phyloP scores from a whole-genome alignment of 176 grass and related monocot species.

The Carex littledalei region DNA sequence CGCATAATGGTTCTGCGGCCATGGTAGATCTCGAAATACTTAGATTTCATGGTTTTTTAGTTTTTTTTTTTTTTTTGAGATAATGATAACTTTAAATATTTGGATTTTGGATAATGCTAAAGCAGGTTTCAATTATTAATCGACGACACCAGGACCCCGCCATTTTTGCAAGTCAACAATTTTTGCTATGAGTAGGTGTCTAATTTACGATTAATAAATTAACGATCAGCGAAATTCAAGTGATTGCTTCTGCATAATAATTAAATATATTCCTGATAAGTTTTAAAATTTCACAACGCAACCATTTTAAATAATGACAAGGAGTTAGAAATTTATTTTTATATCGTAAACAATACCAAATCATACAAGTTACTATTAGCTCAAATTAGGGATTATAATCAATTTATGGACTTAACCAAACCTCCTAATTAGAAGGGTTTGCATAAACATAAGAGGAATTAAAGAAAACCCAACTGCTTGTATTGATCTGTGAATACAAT shows the following conservation, averaged over 20 bases:
- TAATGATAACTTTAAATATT: no score
- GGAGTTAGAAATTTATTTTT: neutral
- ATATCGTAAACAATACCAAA: neutral
- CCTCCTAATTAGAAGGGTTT: no score
- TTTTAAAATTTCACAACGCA: neutral
- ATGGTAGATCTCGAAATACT: no score
- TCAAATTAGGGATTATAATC: no score
- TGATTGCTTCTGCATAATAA: neutral
- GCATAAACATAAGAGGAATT: no score
- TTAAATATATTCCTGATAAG: neutral
- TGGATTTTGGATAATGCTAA: neutral
- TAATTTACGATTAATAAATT: neutral
- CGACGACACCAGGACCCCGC: neutral
- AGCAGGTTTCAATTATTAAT: neutral
- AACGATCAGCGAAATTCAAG: neutral
- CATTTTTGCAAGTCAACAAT: neutral
- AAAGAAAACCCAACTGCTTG: no score
- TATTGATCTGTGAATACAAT: no score
- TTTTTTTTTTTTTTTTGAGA: no score
- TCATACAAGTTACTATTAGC: no score
- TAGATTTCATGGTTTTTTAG: no score
- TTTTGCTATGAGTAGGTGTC: neutral
- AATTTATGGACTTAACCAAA: no score
- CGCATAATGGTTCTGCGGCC: no score
- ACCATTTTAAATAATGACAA: neutral